phyloP scores from a whole-genome alignment of 2,329 filamentous ascomycete species.

The Trichoderma asperellum region DNA sequence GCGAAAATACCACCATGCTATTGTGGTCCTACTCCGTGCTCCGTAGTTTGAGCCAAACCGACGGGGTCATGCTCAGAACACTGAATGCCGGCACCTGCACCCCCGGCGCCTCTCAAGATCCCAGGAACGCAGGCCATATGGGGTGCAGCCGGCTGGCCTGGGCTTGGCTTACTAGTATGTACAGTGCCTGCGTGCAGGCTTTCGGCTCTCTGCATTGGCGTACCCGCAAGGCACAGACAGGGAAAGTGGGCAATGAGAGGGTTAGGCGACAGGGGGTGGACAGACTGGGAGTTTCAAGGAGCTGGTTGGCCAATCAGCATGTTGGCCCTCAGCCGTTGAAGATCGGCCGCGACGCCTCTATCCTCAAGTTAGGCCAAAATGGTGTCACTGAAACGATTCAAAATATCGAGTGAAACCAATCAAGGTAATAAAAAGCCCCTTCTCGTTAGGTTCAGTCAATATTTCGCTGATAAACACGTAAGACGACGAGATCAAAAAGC shows the following conservation, averaged over 20 bases:
- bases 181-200: constrained; percentile 14
- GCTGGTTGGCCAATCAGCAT: constrained; percentile 24
- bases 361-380: constrained; percentile 21
- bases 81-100: constrained; percentile 27
- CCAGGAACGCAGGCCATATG: constrained; percentile 23
- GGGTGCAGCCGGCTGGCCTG: constrained; percentile 20
- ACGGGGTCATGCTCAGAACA: constrained; percentile 32
- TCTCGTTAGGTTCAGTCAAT: not conserved
- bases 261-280: constrained; percentile 15
- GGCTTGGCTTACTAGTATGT: not conserved
- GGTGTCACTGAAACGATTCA: constrained; percentile 23
- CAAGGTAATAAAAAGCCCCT: constrained; percentile 21
- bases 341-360: constrained; percentile 25
- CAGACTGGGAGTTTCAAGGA: constrained; percentile 27
- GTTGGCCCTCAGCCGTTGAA: constrained; percentile 14
- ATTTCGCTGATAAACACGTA: constrained; percentile 11
- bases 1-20: constrained; percentile 26
- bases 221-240: constrained; percentile 24
- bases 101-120: constrained; percentile 22
- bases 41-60: constrained; percentile 28
- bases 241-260: constrained; percentile 23
- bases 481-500: not conserved
- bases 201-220: constrained; percentile 27
- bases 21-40: constrained; percentile 32
- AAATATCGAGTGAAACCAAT: constrained; percentile 27